phyloP scores from a whole-genome alignment of 2,329 filamentous ascomycete species.

The Blumeria graminis region DNA sequence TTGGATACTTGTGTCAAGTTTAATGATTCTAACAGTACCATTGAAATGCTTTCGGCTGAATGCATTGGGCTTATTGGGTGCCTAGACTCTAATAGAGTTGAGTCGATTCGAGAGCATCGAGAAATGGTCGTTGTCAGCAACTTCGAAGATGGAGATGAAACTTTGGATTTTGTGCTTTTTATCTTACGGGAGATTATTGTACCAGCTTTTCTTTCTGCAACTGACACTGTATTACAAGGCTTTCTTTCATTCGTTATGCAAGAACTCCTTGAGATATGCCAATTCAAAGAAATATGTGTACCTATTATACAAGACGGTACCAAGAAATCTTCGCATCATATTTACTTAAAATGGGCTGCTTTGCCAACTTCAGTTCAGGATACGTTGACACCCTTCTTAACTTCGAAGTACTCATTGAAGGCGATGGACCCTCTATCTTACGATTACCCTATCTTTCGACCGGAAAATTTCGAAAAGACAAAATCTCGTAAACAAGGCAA shows the following conservation, averaged over 20 bases:
- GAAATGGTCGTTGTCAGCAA: conserved; percentile 77
- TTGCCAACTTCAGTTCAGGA: conserved; percentile 59
- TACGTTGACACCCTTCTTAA: conserved; percentile 68
- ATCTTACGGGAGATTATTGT: conserved; percentile 72
- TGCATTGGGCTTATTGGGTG: conserved; percentile 79
- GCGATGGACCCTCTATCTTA: conserved; percentile 27
- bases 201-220: conserved; percentile 73
- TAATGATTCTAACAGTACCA: conserved; percentile 38
- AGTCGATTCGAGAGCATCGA: conserved; percentile 50
- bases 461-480: conserved; percentile 8
- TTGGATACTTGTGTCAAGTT: conserved; percentile 73
- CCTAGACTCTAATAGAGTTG: conserved; percentile 72
- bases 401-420: conserved; percentile 55
- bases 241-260: conserved; percentile 92
- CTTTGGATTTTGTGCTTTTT: conserved; percentile 64
- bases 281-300: conserved; percentile 33
- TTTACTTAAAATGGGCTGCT: conserved; percentile 50
- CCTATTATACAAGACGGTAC: conserved; percentile 15
- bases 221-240: conserved; percentile 67
- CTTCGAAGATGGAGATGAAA: conserved; percentile 55
- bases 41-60: conserved; percentile 51
- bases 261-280: conserved; percentile 56
- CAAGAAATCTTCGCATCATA: conserved; percentile 24
- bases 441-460: conserved; percentile 47
- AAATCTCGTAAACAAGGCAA: conserved; percentile 24